These are phyloP conservation scores for Talinum fruticosum DNA, from an alignment of 148 eudicot species.

Conservation along the genomic window DNA sequence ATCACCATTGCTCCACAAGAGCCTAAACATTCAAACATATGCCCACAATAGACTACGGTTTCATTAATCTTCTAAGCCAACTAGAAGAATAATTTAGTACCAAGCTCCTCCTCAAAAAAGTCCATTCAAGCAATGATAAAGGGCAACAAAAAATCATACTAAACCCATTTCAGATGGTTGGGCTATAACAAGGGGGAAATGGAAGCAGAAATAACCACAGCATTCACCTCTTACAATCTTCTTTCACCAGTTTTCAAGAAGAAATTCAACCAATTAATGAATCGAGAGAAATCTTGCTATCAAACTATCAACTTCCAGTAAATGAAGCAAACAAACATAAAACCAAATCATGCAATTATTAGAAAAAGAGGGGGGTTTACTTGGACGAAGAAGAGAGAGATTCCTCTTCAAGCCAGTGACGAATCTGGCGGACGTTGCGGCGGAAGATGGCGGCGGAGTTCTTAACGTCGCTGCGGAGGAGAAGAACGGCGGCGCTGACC, in stretches of 20 bases:
- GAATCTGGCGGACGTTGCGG: conserved; percentile 76
- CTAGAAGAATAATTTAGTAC: not conserved
- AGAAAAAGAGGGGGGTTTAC: conserved; percentile 29
- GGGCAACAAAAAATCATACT: not conserved
- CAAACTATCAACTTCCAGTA: not conserved
- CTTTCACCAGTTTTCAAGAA: not conserved
- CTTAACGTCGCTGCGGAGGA: conserved; percentile 74
- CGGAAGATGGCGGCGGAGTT: conserved; percentile 69
- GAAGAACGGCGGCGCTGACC: conserved; percentile 66
- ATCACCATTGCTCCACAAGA: not conserved
- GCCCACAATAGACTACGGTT: not conserved
- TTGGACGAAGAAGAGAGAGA: conserved; percentile 56
- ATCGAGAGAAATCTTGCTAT: not conserved
- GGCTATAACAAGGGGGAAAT: not conserved
- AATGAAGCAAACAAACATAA: not conserved
- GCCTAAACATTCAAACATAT: not conserved
- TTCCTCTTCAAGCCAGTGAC: conserved; percentile 84
- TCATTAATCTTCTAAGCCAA: not conserved
- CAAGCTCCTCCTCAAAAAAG: not conserved
- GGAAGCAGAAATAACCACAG: not conserved
- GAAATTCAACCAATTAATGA: not conserved
- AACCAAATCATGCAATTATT: not conserved
- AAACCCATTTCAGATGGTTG: not conserved
- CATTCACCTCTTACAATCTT: not conserved
- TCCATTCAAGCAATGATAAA: not conserved